Percentiles rank a stretch among this genome's conserved stretches.
Conservation (phyloP, 2,329 filamentous ascomycete genomes). For the Bipolaris zeicola region DNA sequence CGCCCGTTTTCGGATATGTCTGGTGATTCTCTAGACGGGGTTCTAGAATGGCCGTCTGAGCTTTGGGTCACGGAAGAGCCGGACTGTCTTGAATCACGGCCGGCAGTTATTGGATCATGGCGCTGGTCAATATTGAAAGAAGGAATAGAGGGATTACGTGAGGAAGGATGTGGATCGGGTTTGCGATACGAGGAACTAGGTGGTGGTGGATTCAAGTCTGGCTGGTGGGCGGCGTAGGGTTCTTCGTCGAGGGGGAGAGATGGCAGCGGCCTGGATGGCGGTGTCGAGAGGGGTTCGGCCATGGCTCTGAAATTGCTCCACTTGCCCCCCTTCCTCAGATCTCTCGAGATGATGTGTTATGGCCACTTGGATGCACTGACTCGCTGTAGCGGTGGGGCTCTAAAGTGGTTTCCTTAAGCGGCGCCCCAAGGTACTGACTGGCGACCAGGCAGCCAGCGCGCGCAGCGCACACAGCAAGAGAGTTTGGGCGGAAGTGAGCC, state of each 20-base stretch:
- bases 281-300: conserved; percentile 30
- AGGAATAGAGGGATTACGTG: conserved; percentile 33
- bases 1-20: conserved; percentile 32
- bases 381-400: conserved; percentile 20
- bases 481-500: neutral
- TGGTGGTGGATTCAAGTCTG: conserved; percentile 22
- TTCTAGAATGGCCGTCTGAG: conserved; percentile 44
- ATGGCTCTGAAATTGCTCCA: conserved; percentile 28
- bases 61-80: conserved; percentile 41
- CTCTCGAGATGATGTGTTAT: conserved; percentile 13
- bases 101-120: conserved; percentile 33
- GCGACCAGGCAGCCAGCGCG: conserved; percentile 2
- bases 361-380: conserved; percentile 19
- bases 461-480: conserved; percentile 3
- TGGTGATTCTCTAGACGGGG: conserved; percentile 42
- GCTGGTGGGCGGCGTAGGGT: conserved; percentile 8
- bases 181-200: conserved; percentile 34
- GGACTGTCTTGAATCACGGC: conserved; percentile 43
- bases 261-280: conserved; percentile 33
- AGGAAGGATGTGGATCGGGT: conserved; percentile 20
- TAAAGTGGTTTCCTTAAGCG: conserved; percentile 13
- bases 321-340: conserved; percentile 7
- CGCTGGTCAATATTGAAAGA: conserved; percentile 43
- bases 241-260: conserved; percentile 31
- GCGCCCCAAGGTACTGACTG: neutral